A percentile compares a stretch with the other conserved stretches of the same genome.
Evolutionary conservation across 2,329 filamentous ascomycete genomes (phyloP).

Genomic region (Xylaria hypoxylon): DNA sequence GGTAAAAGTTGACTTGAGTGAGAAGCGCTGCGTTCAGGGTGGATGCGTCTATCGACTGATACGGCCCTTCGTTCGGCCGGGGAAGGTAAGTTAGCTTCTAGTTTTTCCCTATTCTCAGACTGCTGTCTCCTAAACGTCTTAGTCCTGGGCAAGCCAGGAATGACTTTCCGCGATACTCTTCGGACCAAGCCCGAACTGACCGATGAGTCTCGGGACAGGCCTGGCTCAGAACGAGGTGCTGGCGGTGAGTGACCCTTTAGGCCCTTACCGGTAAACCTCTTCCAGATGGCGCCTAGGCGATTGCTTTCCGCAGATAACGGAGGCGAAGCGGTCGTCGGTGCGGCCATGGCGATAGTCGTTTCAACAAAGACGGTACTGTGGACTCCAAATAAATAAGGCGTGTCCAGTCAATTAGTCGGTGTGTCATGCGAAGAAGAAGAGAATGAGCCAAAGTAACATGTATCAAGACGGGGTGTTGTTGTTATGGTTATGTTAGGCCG

Average conservation of each 20-base stretch:
- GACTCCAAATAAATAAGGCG: slow-evolving; percentile 40
- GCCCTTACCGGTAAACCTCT: slow-evolving; percentile 46
- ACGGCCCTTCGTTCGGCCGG: slow-evolving; percentile 76
- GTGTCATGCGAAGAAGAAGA: slow-evolving; percentile 41
- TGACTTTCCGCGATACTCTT: slow-evolving; percentile 69
- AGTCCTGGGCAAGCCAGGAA: slow-evolving; percentile 80
- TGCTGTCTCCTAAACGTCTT: slow-evolving; percentile 86
- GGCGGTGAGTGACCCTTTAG: slow-evolving; percentile 40
- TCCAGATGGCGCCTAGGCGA: slow-evolving; percentile 44
- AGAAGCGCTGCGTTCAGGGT: slow-evolving; percentile 53
- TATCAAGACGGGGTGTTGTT: slow-evolving; percentile 38
- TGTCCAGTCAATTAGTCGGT: slow-evolving; percentile 38
- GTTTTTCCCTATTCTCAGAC: slow-evolving; percentile 80
- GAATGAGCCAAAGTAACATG: slow-evolving; percentile 36
- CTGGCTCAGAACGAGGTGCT: slow-evolving; percentile 43
- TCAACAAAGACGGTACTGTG: slow-evolving; percentile 40
- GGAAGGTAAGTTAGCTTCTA: slow-evolving; percentile 73
- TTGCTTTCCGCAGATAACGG: slow-evolving; percentile 42
- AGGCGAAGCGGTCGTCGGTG: slow-evolving; percentile 44
- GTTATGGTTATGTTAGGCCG: slow-evolving; percentile 40
- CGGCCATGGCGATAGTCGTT: slow-evolving; percentile 47
- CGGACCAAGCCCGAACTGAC: slow-evolving; percentile 53
- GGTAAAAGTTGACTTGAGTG: slow-evolving; percentile 54
- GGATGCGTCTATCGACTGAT: slow-evolving; percentile 69
- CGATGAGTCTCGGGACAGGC: slow-evolving; percentile 42